These are phyloP conservation scores for Marasmius oreades DNA, from an alignment of 1,284 basidiomycete species.

Conservation along the genomic window DNA sequence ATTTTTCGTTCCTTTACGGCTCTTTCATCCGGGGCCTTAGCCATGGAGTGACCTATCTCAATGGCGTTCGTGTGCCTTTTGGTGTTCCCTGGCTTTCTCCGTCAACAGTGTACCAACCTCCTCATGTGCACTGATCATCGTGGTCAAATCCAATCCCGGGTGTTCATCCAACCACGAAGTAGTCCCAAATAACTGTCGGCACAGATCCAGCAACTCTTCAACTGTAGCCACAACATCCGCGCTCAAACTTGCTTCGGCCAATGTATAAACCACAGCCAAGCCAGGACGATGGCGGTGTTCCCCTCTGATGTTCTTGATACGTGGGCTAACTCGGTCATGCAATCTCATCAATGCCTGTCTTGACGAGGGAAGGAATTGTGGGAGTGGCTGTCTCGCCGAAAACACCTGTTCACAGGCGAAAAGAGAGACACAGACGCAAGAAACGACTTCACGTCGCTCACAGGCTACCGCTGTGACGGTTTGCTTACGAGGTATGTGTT, in stretches of 20 bases:
- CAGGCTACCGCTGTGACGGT: conserved; percentile 38
- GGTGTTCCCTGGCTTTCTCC: neutral
- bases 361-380: conserved; percentile 48
- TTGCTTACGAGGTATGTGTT: conserved; percentile 45
- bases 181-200: conserved; percentile 43
- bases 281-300: conserved; percentile 29
- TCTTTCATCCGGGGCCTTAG: too few relatives aligned
- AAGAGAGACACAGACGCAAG: conserved; percentile 43
- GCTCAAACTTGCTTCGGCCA: conserved; percentile 44
- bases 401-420: conserved; percentile 52
- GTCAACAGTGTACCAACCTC: conserved; percentile 6
- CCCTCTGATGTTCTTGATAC: conserved; percentile 27
- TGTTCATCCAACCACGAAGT: conserved; percentile 34
- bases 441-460: conserved; percentile 47
- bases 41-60: too few relatives aligned
- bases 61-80: neutral
- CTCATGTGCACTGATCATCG: conserved; percentile 15
- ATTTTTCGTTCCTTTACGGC: too few relatives aligned
- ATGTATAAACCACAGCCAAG: conserved; percentile 38
- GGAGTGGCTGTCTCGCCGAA: conserved; percentile 42
- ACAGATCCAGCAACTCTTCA: conserved; percentile 38
- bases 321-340: conserved; percentile 33
- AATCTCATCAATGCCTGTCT: conserved; percentile 37
- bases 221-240: conserved; percentile 40
- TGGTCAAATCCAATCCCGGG: conserved; percentile 7